Conservation (phyloP, 805 yeast species). For the Spathaspora sp. region DNA sequence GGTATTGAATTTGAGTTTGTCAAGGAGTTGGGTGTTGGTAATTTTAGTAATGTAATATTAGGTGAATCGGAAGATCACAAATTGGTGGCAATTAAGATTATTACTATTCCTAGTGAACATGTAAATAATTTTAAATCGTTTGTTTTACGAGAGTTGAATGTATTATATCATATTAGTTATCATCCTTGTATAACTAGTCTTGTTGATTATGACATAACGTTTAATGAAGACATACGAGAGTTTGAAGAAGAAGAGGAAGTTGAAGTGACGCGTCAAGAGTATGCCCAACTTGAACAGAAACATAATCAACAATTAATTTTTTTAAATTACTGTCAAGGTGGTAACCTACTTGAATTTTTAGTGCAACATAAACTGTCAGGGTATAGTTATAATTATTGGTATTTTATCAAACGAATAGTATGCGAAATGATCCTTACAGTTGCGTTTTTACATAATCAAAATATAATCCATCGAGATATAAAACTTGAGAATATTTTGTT, state of each 20-base stretch:
- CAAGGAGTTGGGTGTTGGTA: slow-evolving; percentile 56
- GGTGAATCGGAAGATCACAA: slow-evolving; percentile 24
- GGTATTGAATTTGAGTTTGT: slow-evolving; percentile 10
- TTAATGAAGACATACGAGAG: slow-evolving; percentile 6
- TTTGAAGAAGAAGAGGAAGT: slow-evolving; percentile 8
- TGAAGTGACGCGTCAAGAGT: neutral
- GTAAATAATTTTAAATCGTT: slow-evolving; percentile 30
- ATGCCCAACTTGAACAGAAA: slow-evolving; percentile 3
- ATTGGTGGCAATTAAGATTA: slow-evolving; percentile 68
- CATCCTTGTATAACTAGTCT: slow-evolving; percentile 73
- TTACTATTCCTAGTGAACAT: slow-evolving; percentile 33
- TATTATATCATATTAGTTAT: slow-evolving; percentile 45
- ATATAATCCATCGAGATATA: slow-evolving; percentile 85
- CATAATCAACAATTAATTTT: slow-evolving; percentile 46
- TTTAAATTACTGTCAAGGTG: slow-evolving; percentile 78
- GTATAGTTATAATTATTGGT: slow-evolving; percentile 37
- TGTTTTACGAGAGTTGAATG: slow-evolving; percentile 62
- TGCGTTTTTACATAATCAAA: slow-evolving; percentile 60
- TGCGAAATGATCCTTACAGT: slow-evolving; percentile 71
- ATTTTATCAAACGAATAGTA: slow-evolving; percentile 57
- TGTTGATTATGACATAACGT: slow-evolving; percentile 44
- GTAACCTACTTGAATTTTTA: slow-evolving; percentile 71
- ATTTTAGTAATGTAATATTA: slow-evolving; percentile 61
- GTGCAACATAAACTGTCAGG: slow-evolving; percentile 24
- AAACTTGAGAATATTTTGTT: slow-evolving; percentile 82